Evolutionary conservation across 495 filamentous ascomycete genomes (phyloP), one percentile per base, ranked within the genome.

Genomic region (Hypomontagnella submonticulosa): DNA sequence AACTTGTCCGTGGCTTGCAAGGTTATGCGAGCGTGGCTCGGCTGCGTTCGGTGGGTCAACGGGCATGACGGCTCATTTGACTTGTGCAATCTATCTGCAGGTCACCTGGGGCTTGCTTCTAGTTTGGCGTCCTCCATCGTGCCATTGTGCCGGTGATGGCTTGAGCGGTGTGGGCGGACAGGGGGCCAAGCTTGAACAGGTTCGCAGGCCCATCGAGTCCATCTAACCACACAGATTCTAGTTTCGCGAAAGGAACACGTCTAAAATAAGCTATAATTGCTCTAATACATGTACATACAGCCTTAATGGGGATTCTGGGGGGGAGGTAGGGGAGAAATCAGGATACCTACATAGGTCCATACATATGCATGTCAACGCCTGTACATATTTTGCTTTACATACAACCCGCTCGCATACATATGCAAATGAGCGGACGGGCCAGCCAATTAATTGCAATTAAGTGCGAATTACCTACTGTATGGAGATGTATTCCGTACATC

Each of bases 391-490:
- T 34, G 4, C 15, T 32, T 4, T 55, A 64, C 47, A 33, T 57
- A 61, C 47, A 41, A 53, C 41, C 23, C 36, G 53, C 42, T 57
- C 47, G 58, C 43, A 57, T 69, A 59, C 43, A 57, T 69, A 59
- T 58, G 50, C 38, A 54, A 42, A 68, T 63, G 19, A 53, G 48
- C 58, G 49, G 48, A 66, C 53, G 56, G 57, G 55, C 59, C 52
- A 40, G 36, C 54, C 56, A 69, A 56, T 61, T 51, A 58, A 62
- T 59, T 47, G 20, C 18, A 37, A 37, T 44, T 38, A 19, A n/a
- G 34, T 52, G 20, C 49, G 49, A 61, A 62, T 58, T 65, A 44
- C 52, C 61, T 66, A 70, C 61, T 65, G 61, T 70, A 70, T 66
- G 66, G 61, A 55, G 59, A 56, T 23, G 38, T 23, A 27, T 27